Base-by-base conservation (phyloP, 2,329 filamentous ascomycete species). In the Grosmannia clavigera region DNA sequence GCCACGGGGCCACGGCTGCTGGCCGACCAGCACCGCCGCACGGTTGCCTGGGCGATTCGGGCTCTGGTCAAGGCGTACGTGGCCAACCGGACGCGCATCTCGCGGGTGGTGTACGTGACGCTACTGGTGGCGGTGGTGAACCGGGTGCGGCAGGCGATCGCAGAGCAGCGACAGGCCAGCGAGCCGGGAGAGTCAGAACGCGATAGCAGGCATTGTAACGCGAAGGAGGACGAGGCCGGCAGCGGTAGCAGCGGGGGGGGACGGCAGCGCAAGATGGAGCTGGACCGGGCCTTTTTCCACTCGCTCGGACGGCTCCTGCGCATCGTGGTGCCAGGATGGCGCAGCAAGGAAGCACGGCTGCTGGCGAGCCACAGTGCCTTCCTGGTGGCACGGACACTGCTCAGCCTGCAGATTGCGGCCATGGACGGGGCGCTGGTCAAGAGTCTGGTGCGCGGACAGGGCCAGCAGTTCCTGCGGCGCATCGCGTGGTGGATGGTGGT, bases 401-500 rank as follows among this genome's bases (percentile, higher is more conserved):
- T 99, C 67, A 96, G 92, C 73, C 72, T 99, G 67, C 95, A 96
- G 72, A 94, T 99, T 27, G 94, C 94, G 2, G 92, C 96, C 72
- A 85, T 99, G 78, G 94, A 99, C 73, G 94, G 94, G 54, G 85
- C 86, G 62, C 83, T 99, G 62, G 94, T 99, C 61, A 96, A 94
- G 74, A 92, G 85, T 64, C 76, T 99, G 60, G 92, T 99, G 54
- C 86, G 91, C 72, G 94, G 94, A 2, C 94, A 87, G 66, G 94
- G 92, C 19, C 89, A 84, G 72, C 91, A 95, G 65, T 99, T 99
- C 66, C 70, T 97, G 67, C 85, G 86, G 66, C 85, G 90, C 0
- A 85, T 99, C 67, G 82, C 95, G 6, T 96, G 92, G 91, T 99
- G 94, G 94, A 99, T 99, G 94, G 72, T 92, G 60, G 94, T 99